A percentile compares a stretch with the other conserved stretches of the same genome.
phyloP scores from a whole-genome alignment of 495 filamentous ascomycete species.

The Hapsidospora chrysogenum region DNA sequence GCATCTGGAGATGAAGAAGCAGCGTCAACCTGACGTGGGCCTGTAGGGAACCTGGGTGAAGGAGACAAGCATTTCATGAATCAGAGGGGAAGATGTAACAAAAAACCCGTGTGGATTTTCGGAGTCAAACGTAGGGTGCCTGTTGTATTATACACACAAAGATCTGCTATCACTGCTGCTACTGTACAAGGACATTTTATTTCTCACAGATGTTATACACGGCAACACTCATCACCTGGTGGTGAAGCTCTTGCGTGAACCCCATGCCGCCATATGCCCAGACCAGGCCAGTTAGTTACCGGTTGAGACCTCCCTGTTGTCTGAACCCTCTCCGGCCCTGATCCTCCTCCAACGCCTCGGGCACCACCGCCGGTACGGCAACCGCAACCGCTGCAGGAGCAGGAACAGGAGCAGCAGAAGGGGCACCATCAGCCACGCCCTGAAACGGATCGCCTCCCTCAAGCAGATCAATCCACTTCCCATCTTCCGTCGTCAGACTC shows the following conservation, averaged over 20 bases:
- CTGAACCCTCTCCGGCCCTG: constrained; percentile 22
- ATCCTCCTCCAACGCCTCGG: constrained; percentile 6
- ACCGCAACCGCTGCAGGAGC: not conserved
- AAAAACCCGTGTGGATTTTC: no score
- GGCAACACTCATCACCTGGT: no score
- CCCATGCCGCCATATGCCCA: not conserved
- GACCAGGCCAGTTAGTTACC: no score
- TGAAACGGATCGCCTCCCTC: constrained; percentile 48
- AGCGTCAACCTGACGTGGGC: constrained; percentile 9
- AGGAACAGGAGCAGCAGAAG: not conserved
- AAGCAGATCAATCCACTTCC: constrained; percentile 46
- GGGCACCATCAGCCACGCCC: constrained; percentile 4
- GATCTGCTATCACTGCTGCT: constrained; percentile 2
- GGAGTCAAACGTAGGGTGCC: no score
- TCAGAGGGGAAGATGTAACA: not conserved
- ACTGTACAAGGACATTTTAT: constrained; percentile 4
- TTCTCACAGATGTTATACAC: constrained; percentile 7
- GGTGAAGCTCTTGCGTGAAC: no score
- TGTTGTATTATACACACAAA: constrained; percentile 11
- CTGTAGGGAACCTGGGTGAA: constrained; percentile 4
- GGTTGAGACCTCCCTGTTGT: constrained; percentile 7
- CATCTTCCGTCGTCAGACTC: constrained; percentile 54
- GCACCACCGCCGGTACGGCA: not conserved
- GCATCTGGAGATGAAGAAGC: constrained; percentile 25
- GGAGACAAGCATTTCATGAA: constrained; percentile 4